These are phyloP conservation scores for Xylariales sp. DNA, from an alignment of 2,329 filamentous ascomycete genomes.

Conservation along the genomic window DNA sequence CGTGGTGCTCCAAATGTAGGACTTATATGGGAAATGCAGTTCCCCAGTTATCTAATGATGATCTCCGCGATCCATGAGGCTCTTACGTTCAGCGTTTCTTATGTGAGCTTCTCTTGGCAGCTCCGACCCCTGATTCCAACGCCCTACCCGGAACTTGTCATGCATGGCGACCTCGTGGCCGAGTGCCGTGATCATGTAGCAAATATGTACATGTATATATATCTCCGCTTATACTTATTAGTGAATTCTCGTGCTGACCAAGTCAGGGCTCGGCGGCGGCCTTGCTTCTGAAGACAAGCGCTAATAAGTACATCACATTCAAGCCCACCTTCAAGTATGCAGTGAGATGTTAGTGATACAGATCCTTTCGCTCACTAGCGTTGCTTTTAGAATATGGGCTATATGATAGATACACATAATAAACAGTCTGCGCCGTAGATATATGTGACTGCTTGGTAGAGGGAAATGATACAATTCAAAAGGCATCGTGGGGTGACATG, in stretches of 20 bases:
- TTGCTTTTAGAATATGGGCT: background rate
- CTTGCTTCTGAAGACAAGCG: background rate
- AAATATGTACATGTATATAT: background rate
- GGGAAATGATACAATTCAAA: background rate
- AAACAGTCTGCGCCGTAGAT: no score
- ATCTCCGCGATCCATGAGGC: conserved; percentile 3
- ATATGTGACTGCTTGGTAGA: background rate
- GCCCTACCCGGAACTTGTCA: background rate
- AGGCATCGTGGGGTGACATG: no score
- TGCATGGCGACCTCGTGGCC: background rate
- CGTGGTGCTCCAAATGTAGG: background rate
- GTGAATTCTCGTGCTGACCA: no score
- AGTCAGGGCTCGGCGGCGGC: no score
- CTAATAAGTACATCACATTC: background rate
- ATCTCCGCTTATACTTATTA: background rate
- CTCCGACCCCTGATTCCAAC: background rate
- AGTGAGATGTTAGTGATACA: background rate
- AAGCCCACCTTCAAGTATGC: background rate
- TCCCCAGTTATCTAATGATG: no score
- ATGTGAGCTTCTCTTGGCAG: background rate
- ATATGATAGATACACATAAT: background rate
- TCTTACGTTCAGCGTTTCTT: background rate
- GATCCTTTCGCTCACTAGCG: background rate
- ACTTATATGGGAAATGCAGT: conserved; percentile 9
- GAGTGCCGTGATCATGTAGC: background rate